Evolutionary conservation across 163 green algal genomes (phyloP), one percentile per base, ranked within the genome.

Genomic region (Chloromonas sp.): DNA sequence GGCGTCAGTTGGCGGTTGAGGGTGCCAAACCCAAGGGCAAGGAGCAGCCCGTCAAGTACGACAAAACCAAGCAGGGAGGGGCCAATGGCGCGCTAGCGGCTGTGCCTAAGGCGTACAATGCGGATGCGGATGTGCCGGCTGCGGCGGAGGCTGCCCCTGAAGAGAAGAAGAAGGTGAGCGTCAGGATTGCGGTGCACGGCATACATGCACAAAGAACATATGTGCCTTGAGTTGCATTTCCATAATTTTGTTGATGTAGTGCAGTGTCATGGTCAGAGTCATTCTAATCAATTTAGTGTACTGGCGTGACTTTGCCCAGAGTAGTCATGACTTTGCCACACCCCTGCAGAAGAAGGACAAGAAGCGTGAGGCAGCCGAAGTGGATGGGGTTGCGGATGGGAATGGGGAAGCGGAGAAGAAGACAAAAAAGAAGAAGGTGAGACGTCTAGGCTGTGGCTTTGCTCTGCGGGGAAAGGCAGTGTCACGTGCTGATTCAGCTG

Each of bases 91-190:
- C 90, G 0, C 89, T 97, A 36, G 81, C 92, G 8, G 91, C 89
- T 0, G 74, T 85, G 61, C 81, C 92, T 58, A 92, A 94, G 86
- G 92, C 93, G 0, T 99, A 99, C 93, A 98, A 99, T 85, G 88
- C 94, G 2, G 97, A 94, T 61, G 96, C 95, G 0, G 97, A 99
- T 82, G 71, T 58, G 71, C 13, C 14, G 13, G 14, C 5, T 14
- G 71, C 71, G 14, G 36, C 36, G 36, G 71, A 11, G 71, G 13
- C 71, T 59, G 71, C 71, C 5, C 8, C 66, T 76, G 66, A 8
- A n/a, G 66, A 76, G 66, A 76, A 76, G 66, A 36, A 36, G 36
- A 36, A 36, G 36, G 36, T 36, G 66, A n/a, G 66, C 66, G 66
- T 8, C 66, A 76, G 66, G 8, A 76, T 8, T 11, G 5, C 11